Evolutionary conservation across 805 yeast species (phyloP), one percentile per base, ranked within the genome.

Genomic region (Metschnikowia matae): DNA sequence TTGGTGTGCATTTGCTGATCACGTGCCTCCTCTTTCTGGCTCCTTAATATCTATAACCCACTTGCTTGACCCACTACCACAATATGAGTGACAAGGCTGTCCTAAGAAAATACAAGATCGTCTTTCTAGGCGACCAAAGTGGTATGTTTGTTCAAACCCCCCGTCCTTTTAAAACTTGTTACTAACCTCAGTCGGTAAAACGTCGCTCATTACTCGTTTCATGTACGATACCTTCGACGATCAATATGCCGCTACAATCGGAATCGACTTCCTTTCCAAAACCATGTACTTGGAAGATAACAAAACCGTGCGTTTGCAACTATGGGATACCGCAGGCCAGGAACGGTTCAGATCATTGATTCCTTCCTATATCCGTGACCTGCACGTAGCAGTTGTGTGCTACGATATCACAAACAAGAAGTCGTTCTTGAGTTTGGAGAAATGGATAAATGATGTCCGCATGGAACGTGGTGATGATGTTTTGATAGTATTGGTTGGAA

Each of bases 311-410:
- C 79, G 99, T 61, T 77, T 94, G 55, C 99, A 94, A 71, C 73
- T 94, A 51, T 94, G 99, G 99, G 99, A 92, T 65, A 92, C 99
- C 40, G 98, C 98, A 6, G 99, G 99, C 35, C 99, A 92, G 70
- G 99, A 94, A 68, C 74, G 99, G 60, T 94, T 94, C 74, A 78
- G 98, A 63, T 87, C 96, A 15, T 79, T 94, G 65, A 92, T 94
- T 50, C 99, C 99, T 3, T 86, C 96, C 10, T 94, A 94, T 64
- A 94, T 94, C 53, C 79, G 99, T 59, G 99, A 94, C 68, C 87
- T 95, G 14, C 90, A 91, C 61, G 98, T 94, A n/a, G 98, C 99
- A 0, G 95, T 94, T 43, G 85, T 94, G 26, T 96, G 95, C 20
- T 92, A 92, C 70, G 99, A 94, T 66, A 86, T 92, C 52, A 89